Conservation (phyloP, 768 basidiomycete species). For the Lyophyllum semitale region DNA sequence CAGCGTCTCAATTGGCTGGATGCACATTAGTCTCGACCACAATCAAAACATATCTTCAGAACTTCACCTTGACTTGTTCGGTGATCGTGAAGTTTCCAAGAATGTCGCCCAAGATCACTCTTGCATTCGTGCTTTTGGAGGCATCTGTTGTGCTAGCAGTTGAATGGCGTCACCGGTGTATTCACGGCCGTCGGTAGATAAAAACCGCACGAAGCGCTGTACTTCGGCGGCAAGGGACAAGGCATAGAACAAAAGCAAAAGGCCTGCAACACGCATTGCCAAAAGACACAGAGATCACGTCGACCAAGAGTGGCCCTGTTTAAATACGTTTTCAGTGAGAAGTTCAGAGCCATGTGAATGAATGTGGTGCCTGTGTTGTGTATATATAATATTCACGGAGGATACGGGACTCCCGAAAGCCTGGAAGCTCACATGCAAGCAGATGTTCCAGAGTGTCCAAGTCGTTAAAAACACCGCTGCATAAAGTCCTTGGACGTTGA, state of each 20-base stretch:
- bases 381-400: neutral
- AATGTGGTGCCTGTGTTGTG: neutral
- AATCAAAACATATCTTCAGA: neutral
- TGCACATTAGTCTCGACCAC: neutral
- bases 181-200: constrained; percentile 27
- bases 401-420: neutral
- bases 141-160: constrained; percentile 20
- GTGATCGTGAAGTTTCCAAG: constrained; percentile 28
- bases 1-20: constrained; percentile 25
- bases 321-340: constrained; percentile 10
- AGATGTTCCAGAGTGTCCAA: too few relatives aligned
- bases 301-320: neutral
- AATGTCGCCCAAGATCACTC: constrained; percentile 27
- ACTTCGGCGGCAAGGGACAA: constrained; percentile 18
- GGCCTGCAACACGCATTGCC: constrained; percentile 7
- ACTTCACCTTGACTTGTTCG: constrained; percentile 23
- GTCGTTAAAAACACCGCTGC: too few relatives aligned
- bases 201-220: constrained; percentile 28
- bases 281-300: neutral
- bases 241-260: constrained; percentile 6
- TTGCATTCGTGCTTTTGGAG: constrained; percentile 23
- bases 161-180: constrained; percentile 30
- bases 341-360: neutral
- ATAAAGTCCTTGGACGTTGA: too few relatives aligned
- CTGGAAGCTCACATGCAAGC: too few relatives aligned